These are phyloP conservation scores for Pachysandra terminalis DNA, from an alignment of 164 flowering plant species.

Conservation along the genomic window DNA sequence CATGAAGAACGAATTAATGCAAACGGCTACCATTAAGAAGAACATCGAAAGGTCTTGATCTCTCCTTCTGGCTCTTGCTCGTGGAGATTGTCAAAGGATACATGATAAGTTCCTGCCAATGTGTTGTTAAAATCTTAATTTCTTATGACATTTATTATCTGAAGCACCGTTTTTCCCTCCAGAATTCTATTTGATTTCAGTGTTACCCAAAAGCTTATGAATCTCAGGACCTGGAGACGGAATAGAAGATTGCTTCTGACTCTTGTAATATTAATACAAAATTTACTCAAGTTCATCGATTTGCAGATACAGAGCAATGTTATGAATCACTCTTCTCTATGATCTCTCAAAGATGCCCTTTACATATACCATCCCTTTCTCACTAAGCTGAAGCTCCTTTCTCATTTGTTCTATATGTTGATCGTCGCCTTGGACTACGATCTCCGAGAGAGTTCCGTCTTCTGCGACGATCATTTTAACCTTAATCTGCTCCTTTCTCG, in stretches of 20 bases:
- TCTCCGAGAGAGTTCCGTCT: slow-evolving; percentile 63
- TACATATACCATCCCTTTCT: slow-evolving; percentile 96
- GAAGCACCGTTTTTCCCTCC: too few species aligned
- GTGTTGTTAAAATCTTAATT: too few species aligned
- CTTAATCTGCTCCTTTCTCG: slow-evolving; percentile 91
- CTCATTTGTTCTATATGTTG: slow-evolving; percentile 86
- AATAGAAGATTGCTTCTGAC: not conserved
- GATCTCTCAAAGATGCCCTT: slow-evolving; percentile 88
- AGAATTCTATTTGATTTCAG: too few species aligned
- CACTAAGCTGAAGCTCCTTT: slow-evolving; percentile 77
- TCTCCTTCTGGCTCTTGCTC: not conserved
- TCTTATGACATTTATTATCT: too few species aligned
- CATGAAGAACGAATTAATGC: not conserved
- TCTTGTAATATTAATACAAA: too few species aligned
- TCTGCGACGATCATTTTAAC: slow-evolving; percentile 77
- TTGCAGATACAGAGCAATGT: too few species aligned
- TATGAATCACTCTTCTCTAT: not conserved
- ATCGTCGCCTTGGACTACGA: slow-evolving; percentile 93
- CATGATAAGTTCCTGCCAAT: too few species aligned
- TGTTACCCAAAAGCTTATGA: too few species aligned
- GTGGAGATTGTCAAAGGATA: not conserved
- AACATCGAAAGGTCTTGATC: not conserved
- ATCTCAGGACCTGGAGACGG: not conserved
- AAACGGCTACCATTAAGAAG: too few species aligned
- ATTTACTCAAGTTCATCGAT: not conserved